Conservation (phyloP, 2,329 filamentous ascomycete genomes). For the Aspergillus pseudoterreus region DNA sequence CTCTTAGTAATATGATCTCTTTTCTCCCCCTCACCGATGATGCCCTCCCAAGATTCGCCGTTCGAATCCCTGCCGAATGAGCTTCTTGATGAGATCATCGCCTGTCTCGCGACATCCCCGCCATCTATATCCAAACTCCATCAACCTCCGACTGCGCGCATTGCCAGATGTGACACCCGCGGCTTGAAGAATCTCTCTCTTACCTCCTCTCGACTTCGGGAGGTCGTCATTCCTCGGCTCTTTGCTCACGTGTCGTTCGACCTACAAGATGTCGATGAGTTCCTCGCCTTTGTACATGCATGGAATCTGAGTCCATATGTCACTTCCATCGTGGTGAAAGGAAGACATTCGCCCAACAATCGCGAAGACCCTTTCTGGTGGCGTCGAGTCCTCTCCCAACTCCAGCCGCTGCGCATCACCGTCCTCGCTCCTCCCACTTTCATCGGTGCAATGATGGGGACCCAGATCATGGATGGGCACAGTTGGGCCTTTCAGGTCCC, state of each 20-base stretch:
- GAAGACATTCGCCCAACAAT: constrained; percentile 39
- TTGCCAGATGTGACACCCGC: constrained; percentile 37
- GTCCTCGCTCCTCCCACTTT: constrained; percentile 60
- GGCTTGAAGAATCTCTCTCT: constrained; percentile 55
- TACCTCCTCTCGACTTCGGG: constrained; percentile 53
- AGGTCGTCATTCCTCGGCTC: constrained; percentile 51
- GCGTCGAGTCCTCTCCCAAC: constrained; percentile 51
- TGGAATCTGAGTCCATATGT: constrained; percentile 38
- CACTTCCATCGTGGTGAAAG: constrained; percentile 46
- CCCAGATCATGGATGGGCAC: constrained; percentile 55
- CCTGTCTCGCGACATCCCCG: constrained; percentile 49
- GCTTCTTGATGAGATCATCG: constrained; percentile 56
- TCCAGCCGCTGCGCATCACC: constrained; percentile 54
- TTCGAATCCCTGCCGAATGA: constrained; percentile 56
- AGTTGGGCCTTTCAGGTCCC: constrained; percentile 62
- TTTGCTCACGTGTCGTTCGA: constrained; percentile 53
- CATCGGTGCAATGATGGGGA: constrained; percentile 59
- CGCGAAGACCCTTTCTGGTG: constrained; percentile 46
- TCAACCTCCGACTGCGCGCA: constrained; percentile 46
- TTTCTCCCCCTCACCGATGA: constrained; percentile 8
- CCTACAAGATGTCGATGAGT: constrained; percentile 29
- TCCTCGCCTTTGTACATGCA: constrained; percentile 36
- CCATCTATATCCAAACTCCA: constrained; percentile 49
- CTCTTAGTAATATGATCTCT: neutral
- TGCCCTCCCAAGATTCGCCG: constrained; percentile 17